Base-by-base conservation (phyloP, 1,139 yeast species). In the Blastobotrys arbuscula region DNA sequence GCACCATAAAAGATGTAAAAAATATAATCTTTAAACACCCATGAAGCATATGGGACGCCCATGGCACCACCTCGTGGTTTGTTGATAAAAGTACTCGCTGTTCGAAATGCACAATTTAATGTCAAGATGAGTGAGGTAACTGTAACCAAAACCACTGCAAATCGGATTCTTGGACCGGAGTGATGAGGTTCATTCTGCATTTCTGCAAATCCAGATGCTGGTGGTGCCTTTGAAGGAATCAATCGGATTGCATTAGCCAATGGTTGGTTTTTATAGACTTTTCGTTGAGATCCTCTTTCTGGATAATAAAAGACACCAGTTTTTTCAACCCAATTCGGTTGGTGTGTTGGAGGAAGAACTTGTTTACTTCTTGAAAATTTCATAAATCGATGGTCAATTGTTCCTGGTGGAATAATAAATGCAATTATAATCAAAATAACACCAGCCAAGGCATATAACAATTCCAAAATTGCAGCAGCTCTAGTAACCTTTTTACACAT, bases 321-420 rank as follows among this genome's bases (percentile, higher is more conserved):
- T 1, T 80, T 75, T 61, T 81, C 81, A 59, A 84, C 80, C 94
- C 94, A 84, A 76, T 83, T 81, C 35, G 94, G 87, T 64, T 84
- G 92, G 61, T 79, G 79, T 18, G 87, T 81, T 67, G 46, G 61
- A 33, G 69, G 69, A 19, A 59, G 50, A 16, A 38, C 45, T 47
- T 51, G 41, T 40, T 50, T 49, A 43, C 51, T 51, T 49, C 55
- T 49, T 39, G 8, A 28, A 40, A 42, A 45, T 19, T 37, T 42
- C 24, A 41, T 9, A 23, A 80, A 68, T 44, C 69, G 66, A 57
- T 74, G 77, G 60, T 81, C 83, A 53, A 72, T 72, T 42, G 66
- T 57, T 13, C 86, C 79, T 23, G 88, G 82, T 50, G 78, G 76
- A 57, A 79, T 68, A 51, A 76, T 55, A 61, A 71, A 84, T 0